Evolutionary conservation across 2,329 filamentous ascomycete species (phyloP), one percentile per base, ranked within the genome.

Genomic region (Paraphoma sp.): DNA sequence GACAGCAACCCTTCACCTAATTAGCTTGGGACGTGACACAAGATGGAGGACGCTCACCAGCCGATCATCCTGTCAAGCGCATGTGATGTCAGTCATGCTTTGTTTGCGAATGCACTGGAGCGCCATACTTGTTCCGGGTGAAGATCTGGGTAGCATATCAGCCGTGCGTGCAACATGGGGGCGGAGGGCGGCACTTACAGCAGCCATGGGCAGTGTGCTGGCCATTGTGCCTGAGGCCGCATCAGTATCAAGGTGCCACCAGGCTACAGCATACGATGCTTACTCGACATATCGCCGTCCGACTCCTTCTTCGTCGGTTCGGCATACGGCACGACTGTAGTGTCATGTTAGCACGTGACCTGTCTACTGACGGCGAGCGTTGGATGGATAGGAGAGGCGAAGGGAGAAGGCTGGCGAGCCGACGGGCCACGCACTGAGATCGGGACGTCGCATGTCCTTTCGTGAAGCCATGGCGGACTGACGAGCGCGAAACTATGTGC

Each of bases 161-260:
- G 70, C 68, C 48, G 62, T 64, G 68, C 59, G 63, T 63, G 69
- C 57, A 56, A 64, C 58, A 50, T 57, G 49, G 58, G 44, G 48
- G 49, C 10, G 46, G 58, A 45, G 45, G 48, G 58, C 47, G 44
- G 57, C 52, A 82, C 82, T 76, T 80, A 88, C 86, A 62, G 93
- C 93, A 56, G 92, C 93, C 94, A 97, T 97, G 56, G 94, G 94
- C 73, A 98, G 83, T 36, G 93, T 96, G 72, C 89, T 94, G 51
- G 84, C 82, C 80, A 89, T 83, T 47, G 86, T 86, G 68, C 83
- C 84, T 85, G 50, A 45, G 30, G 17, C 30, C 42, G 9, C 10
- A 29, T 62, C 45, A 60, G 59, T 29, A 56, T 41, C n/a, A 8
- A 10, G n/a, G 18, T 23, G 14, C 33, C 11, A 43, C 14, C 29